These are phyloP conservation scores for Calocybe cyanea DNA, from an alignment of 768 basidiomycete genomes.

Conservation along the genomic window DNA sequence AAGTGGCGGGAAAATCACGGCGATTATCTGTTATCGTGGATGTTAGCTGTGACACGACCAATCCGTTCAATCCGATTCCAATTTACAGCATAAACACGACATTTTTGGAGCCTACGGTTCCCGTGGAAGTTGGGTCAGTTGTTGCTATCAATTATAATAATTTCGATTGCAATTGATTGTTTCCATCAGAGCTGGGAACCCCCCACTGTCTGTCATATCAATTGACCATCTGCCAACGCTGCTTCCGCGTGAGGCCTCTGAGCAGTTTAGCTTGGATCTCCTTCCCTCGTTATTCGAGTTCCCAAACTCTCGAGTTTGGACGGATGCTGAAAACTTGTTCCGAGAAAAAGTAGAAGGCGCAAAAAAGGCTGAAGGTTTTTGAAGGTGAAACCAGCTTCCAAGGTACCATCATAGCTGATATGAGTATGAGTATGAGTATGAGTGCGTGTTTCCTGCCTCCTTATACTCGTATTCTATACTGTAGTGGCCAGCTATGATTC, in stretches of 20 bases:
- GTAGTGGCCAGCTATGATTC: too few species aligned
- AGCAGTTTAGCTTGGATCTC: slow-evolving; percentile 89
- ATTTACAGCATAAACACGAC: slow-evolving; percentile 94
- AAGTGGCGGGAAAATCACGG: slow-evolving; percentile 64
- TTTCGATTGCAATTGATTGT: not conserved
- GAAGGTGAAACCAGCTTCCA: not conserved
- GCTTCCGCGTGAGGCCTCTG: slow-evolving; percentile 92
- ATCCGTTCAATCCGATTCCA: slow-evolving; percentile 97
- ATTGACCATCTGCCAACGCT: slow-evolving; percentile 97
- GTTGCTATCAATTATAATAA: not conserved
- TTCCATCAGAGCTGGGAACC: slow-evolving; percentile 49
- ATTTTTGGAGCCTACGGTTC: slow-evolving; percentile 87
- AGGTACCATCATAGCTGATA: not conserved
- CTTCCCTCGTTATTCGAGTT: slow-evolving; percentile 83
- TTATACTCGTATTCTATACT: too few species aligned
- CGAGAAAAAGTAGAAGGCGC: slow-evolving; percentile 49
- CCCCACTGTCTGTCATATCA: slow-evolving; percentile 80
- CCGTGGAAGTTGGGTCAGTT: slow-evolving; percentile 76
- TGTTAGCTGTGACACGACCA: slow-evolving; percentile 98
- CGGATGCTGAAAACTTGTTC: slow-evolving; percentile 82
- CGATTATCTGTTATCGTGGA: slow-evolving; percentile 85
- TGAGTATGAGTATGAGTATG: too few species aligned
- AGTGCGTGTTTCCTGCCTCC: too few species aligned
- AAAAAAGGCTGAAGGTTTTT: slow-evolving; percentile 33
- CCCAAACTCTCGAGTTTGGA: slow-evolving; percentile 80